phyloP scores from a whole-genome alignment of 148 eudicot species.

The Hydrangea macrophylla region DNA sequence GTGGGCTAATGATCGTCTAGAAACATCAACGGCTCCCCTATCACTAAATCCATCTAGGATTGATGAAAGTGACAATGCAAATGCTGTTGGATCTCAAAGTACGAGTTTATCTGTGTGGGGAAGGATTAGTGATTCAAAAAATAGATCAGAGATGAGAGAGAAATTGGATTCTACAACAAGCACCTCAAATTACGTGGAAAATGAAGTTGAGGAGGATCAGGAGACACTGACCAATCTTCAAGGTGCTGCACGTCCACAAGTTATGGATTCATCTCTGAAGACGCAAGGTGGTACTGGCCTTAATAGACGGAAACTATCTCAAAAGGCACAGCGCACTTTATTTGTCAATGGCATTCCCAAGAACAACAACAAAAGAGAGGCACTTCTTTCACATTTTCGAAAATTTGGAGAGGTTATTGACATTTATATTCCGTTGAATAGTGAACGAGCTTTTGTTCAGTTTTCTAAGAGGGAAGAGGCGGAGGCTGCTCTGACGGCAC shows the following conservation, averaged over 20 bases:
- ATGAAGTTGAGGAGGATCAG: constrained; percentile 27
- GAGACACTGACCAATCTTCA: constrained; percentile 29
- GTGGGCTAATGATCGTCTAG: constrained; percentile 64
- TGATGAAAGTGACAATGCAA: constrained; percentile 43
- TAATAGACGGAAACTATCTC: constrained; percentile 44
- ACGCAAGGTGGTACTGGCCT: constrained; percentile 41
- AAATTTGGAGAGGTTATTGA: constrained; percentile 91
- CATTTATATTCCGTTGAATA: constrained; percentile 65
- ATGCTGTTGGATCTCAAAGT: constrained; percentile 47
- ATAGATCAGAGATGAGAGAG: constrained; percentile 43
- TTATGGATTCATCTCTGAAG: constrained; percentile 39
- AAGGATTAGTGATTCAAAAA: constrained; percentile 48
- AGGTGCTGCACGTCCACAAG: constrained; percentile 27
- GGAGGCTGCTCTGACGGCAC: constrained; percentile 83
- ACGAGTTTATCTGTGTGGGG: constrained; percentile 56
- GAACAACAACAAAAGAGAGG: constrained; percentile 75
- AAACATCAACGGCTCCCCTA: constrained; percentile 46
- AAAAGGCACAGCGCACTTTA: constrained; percentile 75
- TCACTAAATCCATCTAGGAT: constrained; percentile 38
- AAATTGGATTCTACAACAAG: constrained; percentile 34
- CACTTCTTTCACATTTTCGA: constrained; percentile 77
- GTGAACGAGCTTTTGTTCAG: constrained; percentile 94
- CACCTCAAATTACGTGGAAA: constrained; percentile 32
- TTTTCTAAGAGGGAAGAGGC: constrained; percentile 91
- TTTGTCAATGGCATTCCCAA: constrained; percentile 77